Base-by-base conservation (phyloP, 2,329 filamentous ascomycete species). In the Incumbomyces lentus region DNA sequence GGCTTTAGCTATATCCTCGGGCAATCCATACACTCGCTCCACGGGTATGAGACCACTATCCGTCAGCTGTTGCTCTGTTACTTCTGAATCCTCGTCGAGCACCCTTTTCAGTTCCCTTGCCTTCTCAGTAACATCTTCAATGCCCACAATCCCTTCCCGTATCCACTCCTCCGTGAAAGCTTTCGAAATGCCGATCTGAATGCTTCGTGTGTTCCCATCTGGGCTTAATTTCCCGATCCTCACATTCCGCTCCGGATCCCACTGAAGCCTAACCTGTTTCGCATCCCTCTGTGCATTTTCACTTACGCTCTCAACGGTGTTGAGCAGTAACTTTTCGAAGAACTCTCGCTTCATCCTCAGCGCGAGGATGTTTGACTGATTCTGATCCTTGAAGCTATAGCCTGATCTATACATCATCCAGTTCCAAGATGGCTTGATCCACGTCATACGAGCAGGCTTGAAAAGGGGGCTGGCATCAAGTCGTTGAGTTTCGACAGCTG, bases 351-450 rank as follows among this genome's bases (percentile, higher is more conserved):
- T 70, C 62, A 81, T 74, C 40, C 66, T 71, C 4, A 82, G 62
- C 0, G 78, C 77, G 1, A 82, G 66, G 19, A 81, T 74, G 39
- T 69, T 70, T 30, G 69, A 66, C 59, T 82, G 78, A 2, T 69
- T 60, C 0, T 59, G 26, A 49, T 78, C 74, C 54, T 81, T 81
- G 59, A 67, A 70, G 0, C 73, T 74, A 63, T 79, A 82, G 13
- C 76, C 78, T 16, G 69, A 68, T 40, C 78, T 75, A 58, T 82
- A 81, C 61, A 79, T 72, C 71, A 80, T 78, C 78, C 78, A 82
- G 39, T 67, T 64, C 71, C 76, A 82, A 49, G 70, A 75, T 0
- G 77, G 77, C 56, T 81, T 81, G 53, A 81, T 72, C 78, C 78
- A 81, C 3, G 78, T 81, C 76, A 79, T 81, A 43, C 78, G 71